Percentiles rank a stretch among this genome's conserved stretches.
phyloP scores from a whole-genome alignment of 495 filamentous ascomycete genomes.

The Aspergillus kassunensis region DNA sequence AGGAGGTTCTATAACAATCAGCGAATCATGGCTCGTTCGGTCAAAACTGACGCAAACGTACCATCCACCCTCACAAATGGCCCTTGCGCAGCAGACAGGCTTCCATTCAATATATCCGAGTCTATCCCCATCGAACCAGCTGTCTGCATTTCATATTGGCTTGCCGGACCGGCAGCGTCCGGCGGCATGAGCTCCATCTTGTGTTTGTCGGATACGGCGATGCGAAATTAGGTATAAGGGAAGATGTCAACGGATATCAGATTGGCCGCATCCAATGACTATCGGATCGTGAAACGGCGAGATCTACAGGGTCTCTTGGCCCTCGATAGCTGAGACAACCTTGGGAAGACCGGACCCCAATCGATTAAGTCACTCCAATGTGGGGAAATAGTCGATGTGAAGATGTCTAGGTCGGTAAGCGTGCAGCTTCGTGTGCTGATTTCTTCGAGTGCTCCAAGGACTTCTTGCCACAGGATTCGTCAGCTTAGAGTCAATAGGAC shows the following conservation, averaged over 20 bases:
- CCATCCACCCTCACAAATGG: conserved; percentile 31
- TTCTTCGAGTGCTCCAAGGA: not conserved
- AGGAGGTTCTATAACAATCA: conserved; percentile 59
- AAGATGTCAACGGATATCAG: not conserved
- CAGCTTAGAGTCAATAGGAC: not conserved
- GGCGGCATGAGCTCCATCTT: conserved; percentile 25
- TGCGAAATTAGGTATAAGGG: not conserved
- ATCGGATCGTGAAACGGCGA: not conserved
- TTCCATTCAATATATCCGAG: conserved; percentile 14
- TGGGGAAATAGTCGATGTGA: conserved; percentile 8
- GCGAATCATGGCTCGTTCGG: not conserved
- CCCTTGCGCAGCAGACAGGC: conserved; percentile 1
- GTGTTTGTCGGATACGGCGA: not conserved
- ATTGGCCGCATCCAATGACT: not conserved
- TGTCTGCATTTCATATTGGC: conserved; percentile 11
- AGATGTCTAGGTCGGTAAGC: not conserved
- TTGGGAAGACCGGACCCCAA: not conserved
- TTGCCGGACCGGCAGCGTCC: conserved; percentile 23
- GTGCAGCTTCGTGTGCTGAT: too few species aligned
- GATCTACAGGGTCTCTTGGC: not conserved
- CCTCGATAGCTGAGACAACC: not conserved
- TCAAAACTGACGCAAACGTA: conserved; percentile 15
- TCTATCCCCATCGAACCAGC: conserved; percentile 5
- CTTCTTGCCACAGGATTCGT: not conserved
- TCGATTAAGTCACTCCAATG: conserved; percentile 10